phyloP scores from a whole-genome alignment of 352 stramenopile genomes.

The Globisporangium cylindrosporum region DNA sequence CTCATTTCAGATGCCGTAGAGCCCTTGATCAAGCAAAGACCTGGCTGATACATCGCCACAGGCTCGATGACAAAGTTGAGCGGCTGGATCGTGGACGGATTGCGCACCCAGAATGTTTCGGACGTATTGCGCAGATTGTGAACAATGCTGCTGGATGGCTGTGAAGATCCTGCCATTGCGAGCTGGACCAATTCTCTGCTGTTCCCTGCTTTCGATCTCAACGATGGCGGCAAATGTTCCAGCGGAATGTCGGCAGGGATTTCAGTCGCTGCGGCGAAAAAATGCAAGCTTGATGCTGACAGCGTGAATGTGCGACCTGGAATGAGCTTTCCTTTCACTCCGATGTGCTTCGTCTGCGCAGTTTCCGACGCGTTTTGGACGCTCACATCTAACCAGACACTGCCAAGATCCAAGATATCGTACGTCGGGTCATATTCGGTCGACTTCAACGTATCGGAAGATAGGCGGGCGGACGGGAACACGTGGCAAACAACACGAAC shows the following conservation, averaged over 20 bases:
- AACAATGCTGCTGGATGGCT: conserved; percentile 29
- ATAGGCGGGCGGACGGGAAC: conserved; percentile 58
- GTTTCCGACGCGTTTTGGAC: conserved; percentile 63
- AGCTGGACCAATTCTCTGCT: conserved; percentile 34
- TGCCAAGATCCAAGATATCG: conserved; percentile 62
- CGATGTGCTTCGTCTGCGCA: conserved; percentile 61
- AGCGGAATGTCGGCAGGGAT: conserved; percentile 45
- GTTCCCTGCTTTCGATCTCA: conserved; percentile 40
- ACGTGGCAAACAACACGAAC: conserved; percentile 82
- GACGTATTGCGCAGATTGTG: conserved; percentile 65
- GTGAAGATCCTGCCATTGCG: conserved; percentile 20
- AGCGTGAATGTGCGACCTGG: conserved; percentile 80
- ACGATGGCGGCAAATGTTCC: conserved; percentile 37
- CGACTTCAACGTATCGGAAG: conserved; percentile 37
- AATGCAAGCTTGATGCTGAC: conserved; percentile 77
- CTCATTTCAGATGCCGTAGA: conserved; percentile 53
- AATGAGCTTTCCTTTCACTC: conserved; percentile 70
- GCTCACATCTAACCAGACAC: conserved; percentile 62
- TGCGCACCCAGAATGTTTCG: conserved; percentile 83
- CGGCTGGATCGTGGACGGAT: conserved; percentile 59
- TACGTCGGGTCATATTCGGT: conserved; percentile 30
- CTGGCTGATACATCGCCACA: conserved; percentile 58
- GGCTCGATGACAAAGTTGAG: conserved; percentile 76
- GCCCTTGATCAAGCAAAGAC: conserved; percentile 67
- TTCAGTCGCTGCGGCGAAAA: conserved; percentile 67